These are phyloP conservation scores for Hygrocybe coccinea DNA, from an alignment of 768 basidiomycete genomes.

Conservation along the genomic window DNA sequence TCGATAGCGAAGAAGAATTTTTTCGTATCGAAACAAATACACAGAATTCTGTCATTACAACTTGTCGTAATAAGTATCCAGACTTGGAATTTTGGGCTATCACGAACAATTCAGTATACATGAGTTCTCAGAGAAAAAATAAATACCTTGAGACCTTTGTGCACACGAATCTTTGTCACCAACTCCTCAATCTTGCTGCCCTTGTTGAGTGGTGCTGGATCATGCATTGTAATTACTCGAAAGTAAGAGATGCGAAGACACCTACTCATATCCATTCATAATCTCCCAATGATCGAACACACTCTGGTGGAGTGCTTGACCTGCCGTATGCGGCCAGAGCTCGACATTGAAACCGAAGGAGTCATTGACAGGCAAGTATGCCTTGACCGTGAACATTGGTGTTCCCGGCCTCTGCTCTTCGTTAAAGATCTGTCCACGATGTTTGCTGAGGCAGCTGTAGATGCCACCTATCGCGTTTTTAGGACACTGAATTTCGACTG, in stretches of 20 bases:
- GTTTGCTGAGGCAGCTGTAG: slow-evolving; percentile 89
- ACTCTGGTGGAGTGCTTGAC: slow-evolving; percentile 96
- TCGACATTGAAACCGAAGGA: slow-evolving; percentile 98
- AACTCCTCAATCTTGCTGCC: slow-evolving; percentile 88
- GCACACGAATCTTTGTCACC: slow-evolving; percentile 72
- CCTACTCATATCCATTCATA: slow-evolving; percentile 68
- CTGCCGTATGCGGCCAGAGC: slow-evolving; percentile 85
- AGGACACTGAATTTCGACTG: slow-evolving; percentile 97
- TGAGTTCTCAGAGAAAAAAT: too few relatives aligned
- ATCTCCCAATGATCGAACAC: slow-evolving; percentile 93
- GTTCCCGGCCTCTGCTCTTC: slow-evolving; percentile 97
- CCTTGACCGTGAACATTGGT: slow-evolving; percentile 99
- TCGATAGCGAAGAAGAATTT: too few relatives aligned
- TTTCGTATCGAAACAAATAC: too few relatives aligned
- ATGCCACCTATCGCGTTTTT: slow-evolving; percentile 97
- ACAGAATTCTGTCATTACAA: slow-evolving; percentile 39
- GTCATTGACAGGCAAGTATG: slow-evolving; percentile 86
- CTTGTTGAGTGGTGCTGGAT: slow-evolving; percentile 76
- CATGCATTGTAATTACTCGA: slow-evolving; percentile 8
- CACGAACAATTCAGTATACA: slow-evolving; percentile 1
- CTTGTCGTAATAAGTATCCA: slow-evolving; percentile 95
- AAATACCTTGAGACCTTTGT: slow-evolving; percentile 95
- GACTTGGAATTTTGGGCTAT: slow-evolving; percentile 80
- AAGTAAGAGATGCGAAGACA: not conserved
- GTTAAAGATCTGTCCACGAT: slow-evolving; percentile 96